Conservation (phyloP, 805 yeast genomes). For the Pichia paraexigua region DNA sequence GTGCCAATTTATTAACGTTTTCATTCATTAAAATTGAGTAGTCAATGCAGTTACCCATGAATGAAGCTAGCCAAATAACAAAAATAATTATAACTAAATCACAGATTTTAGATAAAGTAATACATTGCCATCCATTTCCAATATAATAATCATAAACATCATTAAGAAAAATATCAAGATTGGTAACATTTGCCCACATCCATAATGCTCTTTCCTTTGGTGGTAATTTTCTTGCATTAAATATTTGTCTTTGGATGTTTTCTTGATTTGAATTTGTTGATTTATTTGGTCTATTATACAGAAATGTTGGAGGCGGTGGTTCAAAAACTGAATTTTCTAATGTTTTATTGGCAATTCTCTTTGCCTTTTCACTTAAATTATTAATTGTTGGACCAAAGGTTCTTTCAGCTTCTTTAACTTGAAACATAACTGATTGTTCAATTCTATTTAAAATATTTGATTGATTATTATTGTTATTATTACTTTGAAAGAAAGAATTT, state of each 20-base stretch:
- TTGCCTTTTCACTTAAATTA: constrained; percentile 23
- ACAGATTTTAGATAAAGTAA: constrained; percentile 54
- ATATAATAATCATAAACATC: constrained; percentile 79
- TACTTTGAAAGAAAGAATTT: neutral
- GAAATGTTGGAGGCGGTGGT: constrained; percentile 10
- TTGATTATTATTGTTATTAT: neutral
- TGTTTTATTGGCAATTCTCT: constrained; percentile 21
- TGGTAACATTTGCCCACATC: constrained; percentile 95
- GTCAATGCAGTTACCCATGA: constrained; percentile 76
- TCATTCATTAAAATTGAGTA: constrained; percentile 28
- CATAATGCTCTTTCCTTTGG: constrained; percentile 77
- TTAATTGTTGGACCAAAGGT: constrained; percentile 16
- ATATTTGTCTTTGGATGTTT: constrained; percentile 1
- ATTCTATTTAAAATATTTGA: constrained; percentile 1
- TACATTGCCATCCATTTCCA: constrained; percentile 79
- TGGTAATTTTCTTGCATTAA: constrained; percentile 34
- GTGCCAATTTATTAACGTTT: constrained; percentile 29
- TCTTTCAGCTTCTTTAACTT: constrained; percentile 14
- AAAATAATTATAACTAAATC: constrained; percentile 73
- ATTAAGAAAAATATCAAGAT: constrained; percentile 76
- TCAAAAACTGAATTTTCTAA: constrained; percentile 9
- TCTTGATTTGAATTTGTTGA: neutral
- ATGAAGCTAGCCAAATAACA: constrained; percentile 71
- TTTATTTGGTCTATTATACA: neutral
- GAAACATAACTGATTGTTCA: constrained; percentile 15